Percentiles rank a stretch among this genome's conserved stretches.
These are phyloP conservation scores for Eucalyptus shirleyi DNA, from an alignment of 345 rosid genomes.

Conservation along the genomic window DNA sequence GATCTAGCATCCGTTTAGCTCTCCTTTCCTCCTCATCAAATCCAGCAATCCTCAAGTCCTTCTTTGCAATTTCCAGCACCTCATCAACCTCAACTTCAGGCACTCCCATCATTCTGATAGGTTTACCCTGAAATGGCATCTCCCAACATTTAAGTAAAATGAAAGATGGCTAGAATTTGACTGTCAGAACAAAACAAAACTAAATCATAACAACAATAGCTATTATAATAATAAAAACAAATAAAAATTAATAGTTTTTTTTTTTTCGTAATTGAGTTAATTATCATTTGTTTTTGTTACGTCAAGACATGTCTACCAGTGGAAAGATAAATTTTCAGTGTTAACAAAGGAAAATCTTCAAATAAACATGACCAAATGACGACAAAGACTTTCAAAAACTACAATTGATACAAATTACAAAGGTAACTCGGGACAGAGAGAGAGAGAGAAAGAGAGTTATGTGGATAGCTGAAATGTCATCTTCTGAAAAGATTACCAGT, in stretches of 20 bases:
- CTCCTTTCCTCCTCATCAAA: slow-evolving; percentile 89
- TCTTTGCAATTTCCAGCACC: slow-evolving; percentile 32
- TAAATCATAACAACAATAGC: not conserved
- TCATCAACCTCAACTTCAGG: slow-evolving; percentile 53
- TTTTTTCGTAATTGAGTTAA: not conserved
- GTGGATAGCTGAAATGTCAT: not conserved
- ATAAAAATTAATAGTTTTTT: not conserved
- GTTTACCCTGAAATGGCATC: slow-evolving; percentile 34
- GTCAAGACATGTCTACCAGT: not conserved
- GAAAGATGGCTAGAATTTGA: not conserved
- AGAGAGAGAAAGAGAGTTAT: not conserved
- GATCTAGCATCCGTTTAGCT: slow-evolving; percentile 26
- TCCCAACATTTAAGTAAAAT: not conserved
- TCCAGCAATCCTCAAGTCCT: slow-evolving; percentile 67
- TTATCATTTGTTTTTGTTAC: not conserved
- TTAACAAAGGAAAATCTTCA: not conserved
- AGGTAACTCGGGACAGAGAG: not conserved
- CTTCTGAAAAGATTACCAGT: not conserved
- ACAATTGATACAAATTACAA: not conserved
- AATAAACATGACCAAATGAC: not conserved
- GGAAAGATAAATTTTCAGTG: not conserved
- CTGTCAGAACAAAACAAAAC: not conserved
- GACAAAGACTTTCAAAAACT: not conserved
- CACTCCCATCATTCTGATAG: slow-evolving; percentile 93
- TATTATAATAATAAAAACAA: not conserved